phyloP scores from a whole-genome alignment of 805 yeast species.

The Dipodascus albidus region DNA sequence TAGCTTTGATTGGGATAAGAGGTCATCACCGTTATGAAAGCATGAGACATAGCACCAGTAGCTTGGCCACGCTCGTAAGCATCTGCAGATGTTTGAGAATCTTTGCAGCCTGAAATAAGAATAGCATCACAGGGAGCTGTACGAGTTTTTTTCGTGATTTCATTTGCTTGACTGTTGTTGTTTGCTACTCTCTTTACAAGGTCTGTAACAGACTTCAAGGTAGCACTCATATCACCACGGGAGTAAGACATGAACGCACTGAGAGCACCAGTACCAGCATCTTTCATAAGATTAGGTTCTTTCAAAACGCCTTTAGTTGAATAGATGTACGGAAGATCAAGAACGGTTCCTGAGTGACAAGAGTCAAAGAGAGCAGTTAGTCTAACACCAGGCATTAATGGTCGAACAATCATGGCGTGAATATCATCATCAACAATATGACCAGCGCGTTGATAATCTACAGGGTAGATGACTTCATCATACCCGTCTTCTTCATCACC shows the following conservation, averaged over 20 bases:
- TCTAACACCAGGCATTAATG: slow-evolving; percentile 62
- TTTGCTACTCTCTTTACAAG: slow-evolving; percentile 24
- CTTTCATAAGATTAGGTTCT: slow-evolving; percentile 69
- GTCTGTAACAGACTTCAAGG: slow-evolving; percentile 31
- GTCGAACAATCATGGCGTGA: slow-evolving; percentile 59
- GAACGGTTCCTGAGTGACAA: slow-evolving; percentile 76
- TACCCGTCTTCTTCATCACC: slow-evolving; percentile 70
- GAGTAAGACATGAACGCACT: slow-evolving; percentile 49
- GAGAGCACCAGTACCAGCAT: slow-evolving; percentile 57
- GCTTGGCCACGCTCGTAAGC: slow-evolving; percentile 57
- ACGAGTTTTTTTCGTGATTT: slow-evolving; percentile 41
- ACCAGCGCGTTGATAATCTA: slow-evolving; percentile 59
- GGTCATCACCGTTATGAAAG: slow-evolving; percentile 54
- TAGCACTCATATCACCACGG: slow-evolving; percentile 41
- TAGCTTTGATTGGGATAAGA: slow-evolving; percentile 57
- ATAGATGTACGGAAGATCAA: slow-evolving; percentile 71
- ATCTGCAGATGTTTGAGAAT: slow-evolving; percentile 75
- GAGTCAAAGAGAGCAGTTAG: slow-evolving; percentile 75
- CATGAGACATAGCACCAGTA: slow-evolving; percentile 81
- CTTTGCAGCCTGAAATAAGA: slow-evolving; percentile 72
- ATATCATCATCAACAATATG: slow-evolving; percentile 63
- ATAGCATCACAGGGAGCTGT: slow-evolving; percentile 70
- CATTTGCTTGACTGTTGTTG: slow-evolving; percentile 28
- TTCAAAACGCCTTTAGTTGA: slow-evolving; percentile 76
- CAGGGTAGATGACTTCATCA: slow-evolving; percentile 64